Evolutionary conservation across 2,329 filamentous ascomycete species (phyloP).

Genomic region (Alternaria viburni): DNA sequence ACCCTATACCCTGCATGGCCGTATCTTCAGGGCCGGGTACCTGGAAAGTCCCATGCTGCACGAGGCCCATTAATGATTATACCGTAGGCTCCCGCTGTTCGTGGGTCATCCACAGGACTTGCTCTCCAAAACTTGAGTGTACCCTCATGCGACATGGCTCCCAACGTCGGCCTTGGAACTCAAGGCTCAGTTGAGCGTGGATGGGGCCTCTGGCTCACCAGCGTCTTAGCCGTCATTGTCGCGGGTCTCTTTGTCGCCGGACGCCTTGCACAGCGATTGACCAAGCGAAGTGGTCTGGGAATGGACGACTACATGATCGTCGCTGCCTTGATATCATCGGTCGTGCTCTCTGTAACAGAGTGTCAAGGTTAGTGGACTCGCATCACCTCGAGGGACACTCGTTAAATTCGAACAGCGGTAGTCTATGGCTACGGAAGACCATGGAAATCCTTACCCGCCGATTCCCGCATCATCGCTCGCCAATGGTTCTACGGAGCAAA

Average conservation of each 20-base stretch:
- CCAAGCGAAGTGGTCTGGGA: constrained; percentile 25
- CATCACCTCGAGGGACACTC: background rate
- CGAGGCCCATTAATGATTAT: background rate
- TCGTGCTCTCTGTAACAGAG: constrained; percentile 28
- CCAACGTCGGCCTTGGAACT: constrained; percentile 31
- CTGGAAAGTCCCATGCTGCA: background rate
- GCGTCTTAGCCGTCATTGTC: constrained; percentile 26
- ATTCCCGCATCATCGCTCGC: constrained; percentile 23
- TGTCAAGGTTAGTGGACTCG: constrained; percentile 25
- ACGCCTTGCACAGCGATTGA: constrained; percentile 21
- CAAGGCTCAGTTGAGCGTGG: constrained; percentile 28
- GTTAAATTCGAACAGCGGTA: constrained; percentile 20
- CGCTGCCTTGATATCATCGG: constrained; percentile 23
- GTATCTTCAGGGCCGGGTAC: background rate
- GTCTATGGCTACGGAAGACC: constrained; percentile 30
- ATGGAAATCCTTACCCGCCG: constrained; percentile 18
- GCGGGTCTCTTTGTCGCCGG: constrained; percentile 25
- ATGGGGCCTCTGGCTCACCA: constrained; percentile 30
- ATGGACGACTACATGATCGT: constrained; percentile 34
- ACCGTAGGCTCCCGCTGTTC: constrained; percentile 1
- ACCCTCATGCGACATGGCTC: constrained; percentile 18
- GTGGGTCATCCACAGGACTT: background rate
- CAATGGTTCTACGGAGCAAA: constrained; percentile 42
- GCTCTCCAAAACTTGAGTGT: background rate
- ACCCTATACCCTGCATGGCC: background rate